phyloP scores from a whole-genome alignment of 768 basidiomycete genomes.

The Tubosaeta brunneosetosa region DNA sequence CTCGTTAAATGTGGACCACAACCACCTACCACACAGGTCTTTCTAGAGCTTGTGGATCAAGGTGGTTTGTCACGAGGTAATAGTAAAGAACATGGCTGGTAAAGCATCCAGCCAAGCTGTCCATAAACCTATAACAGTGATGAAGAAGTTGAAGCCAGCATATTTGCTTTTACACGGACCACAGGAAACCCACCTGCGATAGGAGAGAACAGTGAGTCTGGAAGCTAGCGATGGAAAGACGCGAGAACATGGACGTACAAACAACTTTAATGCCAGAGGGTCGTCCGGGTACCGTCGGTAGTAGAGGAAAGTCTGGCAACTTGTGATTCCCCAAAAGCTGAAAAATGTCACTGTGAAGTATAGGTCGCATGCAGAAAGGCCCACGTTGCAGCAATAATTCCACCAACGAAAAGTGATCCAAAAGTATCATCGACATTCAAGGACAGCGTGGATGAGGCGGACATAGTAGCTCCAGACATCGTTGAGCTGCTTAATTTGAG shows the following conservation, averaged over 20 bases:
- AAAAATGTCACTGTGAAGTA: neutral
- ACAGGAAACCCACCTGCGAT: constrained; percentile 26
- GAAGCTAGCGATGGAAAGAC: constrained; percentile 29
- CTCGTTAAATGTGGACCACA: too few species aligned
- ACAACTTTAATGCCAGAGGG: constrained; percentile 29
- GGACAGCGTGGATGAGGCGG: neutral
- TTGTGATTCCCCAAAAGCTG: constrained; percentile 56
- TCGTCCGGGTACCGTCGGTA: constrained; percentile 37
- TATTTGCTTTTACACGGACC: constrained; percentile 1
- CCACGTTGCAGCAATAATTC: constrained; percentile 51
- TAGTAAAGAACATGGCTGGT: constrained; percentile 52
- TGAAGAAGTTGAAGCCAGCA: neutral
- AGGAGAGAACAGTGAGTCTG: constrained; percentile 19
- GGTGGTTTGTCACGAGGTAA: constrained; percentile 53
- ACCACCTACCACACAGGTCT: constrained; percentile 41
- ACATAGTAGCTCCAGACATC: neutral
- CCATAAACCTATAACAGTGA: constrained; percentile 31
- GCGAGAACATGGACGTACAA: constrained; percentile 29
- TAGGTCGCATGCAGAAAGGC: constrained; percentile 12
- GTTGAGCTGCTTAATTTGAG: neutral
- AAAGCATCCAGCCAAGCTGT: constrained; percentile 51
- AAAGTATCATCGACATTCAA: constrained; percentile 41
- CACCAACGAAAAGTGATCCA: constrained; percentile 56
- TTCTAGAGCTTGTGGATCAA: constrained; percentile 40
- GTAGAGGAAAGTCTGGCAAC: constrained; percentile 49